These are phyloP conservation scores for Thelonectria blattea DNA, from an alignment of 2,329 filamentous ascomycete genomes.

Conservation along the genomic window DNA sequence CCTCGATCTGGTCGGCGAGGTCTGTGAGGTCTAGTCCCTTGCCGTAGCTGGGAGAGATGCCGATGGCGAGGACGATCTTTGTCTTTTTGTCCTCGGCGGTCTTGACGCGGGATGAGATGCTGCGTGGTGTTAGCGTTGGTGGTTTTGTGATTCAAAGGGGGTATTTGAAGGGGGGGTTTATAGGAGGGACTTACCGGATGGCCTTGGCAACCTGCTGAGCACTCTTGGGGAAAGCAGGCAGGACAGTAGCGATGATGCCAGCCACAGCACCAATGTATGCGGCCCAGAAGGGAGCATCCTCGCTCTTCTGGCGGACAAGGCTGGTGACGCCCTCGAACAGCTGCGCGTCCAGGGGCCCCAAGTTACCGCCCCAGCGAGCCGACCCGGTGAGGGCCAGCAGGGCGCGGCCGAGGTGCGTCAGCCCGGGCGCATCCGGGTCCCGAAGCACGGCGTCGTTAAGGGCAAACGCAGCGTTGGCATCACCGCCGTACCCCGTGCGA, in stretches of 20 bases:
- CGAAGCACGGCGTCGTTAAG: constrained; percentile 76
- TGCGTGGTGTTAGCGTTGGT: constrained; percentile 39
- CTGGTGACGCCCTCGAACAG: constrained; percentile 51
- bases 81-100: constrained; percentile 43
- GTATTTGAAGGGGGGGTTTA: too few species aligned
- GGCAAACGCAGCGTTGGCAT: constrained; percentile 68
- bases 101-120: constrained; percentile 40
- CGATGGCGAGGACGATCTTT: constrained; percentile 46
- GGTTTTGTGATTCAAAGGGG: too few species aligned
- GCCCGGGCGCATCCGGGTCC: constrained; percentile 71
- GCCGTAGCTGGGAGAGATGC: constrained; percentile 39
- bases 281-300: constrained; percentile 57
- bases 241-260: constrained; percentile 49
- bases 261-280: constrained; percentile 59
- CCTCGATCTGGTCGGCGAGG: constrained; percentile 44
- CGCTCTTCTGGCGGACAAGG: constrained; percentile 47
- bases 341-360: constrained; percentile 55
- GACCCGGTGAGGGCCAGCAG: constrained; percentile 74
- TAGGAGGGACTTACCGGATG: constrained; percentile 52
- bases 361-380: constrained; percentile 73
- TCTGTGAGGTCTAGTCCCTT: constrained; percentile 43
- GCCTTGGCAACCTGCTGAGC: constrained; percentile 42
- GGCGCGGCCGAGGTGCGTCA: constrained; percentile 75
- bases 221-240: constrained; percentile 49
- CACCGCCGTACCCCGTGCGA: constrained; percentile 54